Evolutionary conservation across 176 grass and related monocot genomes (phyloP).

Genomic region (Panicum miliaceum): DNA sequence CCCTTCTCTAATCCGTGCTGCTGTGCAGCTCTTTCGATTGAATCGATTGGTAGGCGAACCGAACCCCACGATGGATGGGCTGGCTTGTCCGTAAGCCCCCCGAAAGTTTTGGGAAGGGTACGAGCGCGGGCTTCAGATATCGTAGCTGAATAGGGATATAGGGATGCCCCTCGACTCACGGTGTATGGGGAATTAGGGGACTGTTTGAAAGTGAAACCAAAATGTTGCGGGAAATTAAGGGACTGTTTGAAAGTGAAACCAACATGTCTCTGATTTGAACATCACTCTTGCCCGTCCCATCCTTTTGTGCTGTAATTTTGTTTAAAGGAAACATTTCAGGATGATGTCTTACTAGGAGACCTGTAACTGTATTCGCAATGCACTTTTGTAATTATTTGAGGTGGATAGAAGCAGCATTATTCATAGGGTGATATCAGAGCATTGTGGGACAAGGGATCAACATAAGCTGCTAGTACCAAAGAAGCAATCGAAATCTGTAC

Average conservation of each 20-base stretch:
- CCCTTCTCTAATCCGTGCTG: not conserved
- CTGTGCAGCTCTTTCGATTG: not conserved
- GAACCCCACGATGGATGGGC: slow-evolving; percentile 10
- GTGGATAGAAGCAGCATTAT: not conserved
- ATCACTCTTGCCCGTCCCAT: not conserved
- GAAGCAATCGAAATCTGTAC: not conserved
- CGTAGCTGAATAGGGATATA: not conserved
- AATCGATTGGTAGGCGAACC: not conserved
- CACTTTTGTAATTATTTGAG: not conserved
- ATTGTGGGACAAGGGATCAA: not conserved
- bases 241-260: not conserved
- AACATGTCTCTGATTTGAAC: not conserved
- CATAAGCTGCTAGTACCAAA: not conserved
- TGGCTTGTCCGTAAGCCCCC: not conserved
- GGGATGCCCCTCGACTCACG: not conserved
- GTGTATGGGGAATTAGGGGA: not conserved
- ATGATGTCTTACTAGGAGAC: not conserved
- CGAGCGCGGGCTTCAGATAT: not conserved
- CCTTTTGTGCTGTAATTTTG: not conserved
- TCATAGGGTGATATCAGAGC: not conserved
- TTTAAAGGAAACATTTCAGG: not conserved
- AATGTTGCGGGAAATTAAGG: not conserved
- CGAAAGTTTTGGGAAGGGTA: not conserved
- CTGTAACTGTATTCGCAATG: not conserved
- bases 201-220: not conserved